Conservation (phyloP, 805 yeast genomes). For the Candida sonorensis region DNA sequence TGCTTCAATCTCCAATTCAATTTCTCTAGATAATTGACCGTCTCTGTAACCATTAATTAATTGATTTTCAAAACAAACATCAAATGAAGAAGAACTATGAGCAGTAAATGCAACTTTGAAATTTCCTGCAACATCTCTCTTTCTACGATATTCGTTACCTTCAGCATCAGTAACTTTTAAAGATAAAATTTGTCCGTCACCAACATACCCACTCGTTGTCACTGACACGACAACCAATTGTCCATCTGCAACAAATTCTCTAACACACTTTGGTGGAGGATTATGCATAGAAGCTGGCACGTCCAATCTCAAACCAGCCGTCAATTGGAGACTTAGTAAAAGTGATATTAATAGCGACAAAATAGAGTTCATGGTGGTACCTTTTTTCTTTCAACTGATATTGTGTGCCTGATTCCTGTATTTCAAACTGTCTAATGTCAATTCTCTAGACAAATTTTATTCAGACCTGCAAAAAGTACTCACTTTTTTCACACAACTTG, state of each 20-base stretch:
- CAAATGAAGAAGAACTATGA: slow-evolving; percentile 76
- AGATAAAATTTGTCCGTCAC: slow-evolving; percentile 82
- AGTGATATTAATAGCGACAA: slow-evolving; percentile 5
- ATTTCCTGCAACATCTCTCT: slow-evolving; percentile 67
- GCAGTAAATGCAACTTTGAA: slow-evolving; percentile 79
- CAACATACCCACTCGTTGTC: slow-evolving; percentile 62
- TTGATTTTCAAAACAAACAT: slow-evolving; percentile 80
- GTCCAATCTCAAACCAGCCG: slow-evolving; percentile 24
- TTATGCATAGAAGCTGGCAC: slow-evolving; percentile 22
- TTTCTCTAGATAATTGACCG: slow-evolving; percentile 48
- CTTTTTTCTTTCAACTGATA: too few species aligned
- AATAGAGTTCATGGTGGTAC: slow-evolving; percentile 5
- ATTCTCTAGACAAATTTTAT: too few species aligned
- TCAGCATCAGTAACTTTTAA: slow-evolving; percentile 64
- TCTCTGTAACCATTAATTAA: slow-evolving; percentile 34
- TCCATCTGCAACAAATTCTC: slow-evolving; percentile 83
- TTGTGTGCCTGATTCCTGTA: too few species aligned
- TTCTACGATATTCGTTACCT: slow-evolving; percentile 81
- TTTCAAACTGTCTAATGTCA: too few species aligned
- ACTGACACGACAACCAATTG: slow-evolving; percentile 84
- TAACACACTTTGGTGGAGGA: slow-evolving; percentile 66
- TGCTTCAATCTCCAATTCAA: slow-evolving; percentile 87
- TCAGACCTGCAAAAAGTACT: too few species aligned
- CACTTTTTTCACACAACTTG: too few species aligned
- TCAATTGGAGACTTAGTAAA: slow-evolving; percentile 5